Evolutionary conservation across 805 yeast genomes (phyloP).

Genomic region (Ogataea paradorogensis): DNA sequence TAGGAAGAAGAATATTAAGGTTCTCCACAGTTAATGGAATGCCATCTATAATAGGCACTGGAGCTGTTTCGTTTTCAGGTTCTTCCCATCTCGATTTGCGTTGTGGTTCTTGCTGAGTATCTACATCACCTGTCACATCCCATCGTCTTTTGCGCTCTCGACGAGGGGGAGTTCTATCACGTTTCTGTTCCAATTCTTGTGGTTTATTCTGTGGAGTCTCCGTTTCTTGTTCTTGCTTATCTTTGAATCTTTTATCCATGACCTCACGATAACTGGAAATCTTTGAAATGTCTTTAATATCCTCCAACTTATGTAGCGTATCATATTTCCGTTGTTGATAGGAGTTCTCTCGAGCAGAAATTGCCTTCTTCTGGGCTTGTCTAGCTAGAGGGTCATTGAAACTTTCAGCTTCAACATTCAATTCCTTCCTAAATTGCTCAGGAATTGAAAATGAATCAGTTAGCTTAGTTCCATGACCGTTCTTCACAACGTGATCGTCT

Average conservation of each 20-base stretch:
- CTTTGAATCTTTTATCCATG: constrained; percentile 41
- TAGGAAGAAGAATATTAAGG: constrained; percentile 49
- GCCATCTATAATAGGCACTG: constrained; percentile 31
- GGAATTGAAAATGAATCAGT: constrained; percentile 24
- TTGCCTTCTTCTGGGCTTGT: constrained; percentile 26
- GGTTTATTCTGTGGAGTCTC: constrained; percentile 28
- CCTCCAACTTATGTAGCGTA: constrained; percentile 11
- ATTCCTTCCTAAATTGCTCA: constrained; percentile 20
- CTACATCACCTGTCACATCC: constrained; percentile 39
- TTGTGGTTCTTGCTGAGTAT: constrained; percentile 10
- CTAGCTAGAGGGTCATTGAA: constrained; percentile 24
- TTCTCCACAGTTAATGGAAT: constrained; percentile 43
- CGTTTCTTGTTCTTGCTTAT: constrained; percentile 38
- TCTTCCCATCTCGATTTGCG: constrained; percentile 18
- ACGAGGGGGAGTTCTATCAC: constrained; percentile 24
- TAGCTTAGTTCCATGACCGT: constrained; percentile 9
- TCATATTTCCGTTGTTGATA: constrained; percentile 43
- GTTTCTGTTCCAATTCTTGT: constrained; percentile 12
- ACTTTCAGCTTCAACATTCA: constrained; percentile 23
- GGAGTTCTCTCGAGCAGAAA: constrained; percentile 40
- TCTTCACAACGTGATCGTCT: constrained; percentile 1
- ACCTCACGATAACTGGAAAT: constrained; percentile 39
- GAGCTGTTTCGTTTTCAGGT: not conserved
- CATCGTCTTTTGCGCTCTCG: constrained; percentile 37
- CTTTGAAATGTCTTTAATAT: constrained; percentile 7